These are phyloP conservation scores for Pyrenula massariospora DNA, from an alignment of 495 filamentous ascomycete species.

Conservation along the genomic window DNA sequence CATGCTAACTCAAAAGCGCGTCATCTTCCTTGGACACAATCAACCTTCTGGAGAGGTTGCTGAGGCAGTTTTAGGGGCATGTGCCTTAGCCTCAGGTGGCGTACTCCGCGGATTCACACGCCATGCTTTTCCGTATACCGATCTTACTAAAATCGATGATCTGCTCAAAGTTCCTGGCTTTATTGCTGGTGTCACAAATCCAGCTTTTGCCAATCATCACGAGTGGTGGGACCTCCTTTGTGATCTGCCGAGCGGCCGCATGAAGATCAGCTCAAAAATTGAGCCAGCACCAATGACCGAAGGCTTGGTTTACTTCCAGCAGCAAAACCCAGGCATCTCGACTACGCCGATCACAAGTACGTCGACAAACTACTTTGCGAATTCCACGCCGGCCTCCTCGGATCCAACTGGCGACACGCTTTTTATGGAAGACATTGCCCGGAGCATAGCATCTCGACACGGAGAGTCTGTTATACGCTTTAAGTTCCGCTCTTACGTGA, in stretches of 20 bases:
- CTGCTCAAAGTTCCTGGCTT: conserved; percentile 92
- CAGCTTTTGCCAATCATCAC: conserved; percentile 83
- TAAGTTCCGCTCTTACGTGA: conserved; percentile 83
- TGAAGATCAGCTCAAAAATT: conserved; percentile 82
- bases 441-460: conserved; percentile 71
- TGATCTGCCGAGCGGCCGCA: conserved; percentile 80
- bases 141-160: conserved; percentile 95
- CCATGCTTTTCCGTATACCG: conserved; percentile 98
- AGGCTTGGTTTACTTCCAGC: conserved; percentile 73
- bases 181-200: conserved; percentile 96
- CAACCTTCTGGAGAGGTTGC: conserved; percentile 89
- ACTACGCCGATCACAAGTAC: conserved; percentile 15
- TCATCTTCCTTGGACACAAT: conserved; percentile 93
- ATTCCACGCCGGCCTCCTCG: conserved; percentile 24
- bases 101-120: conserved; percentile 88
- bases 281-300: conserved; percentile 68
- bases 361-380: conserved; percentile 16
- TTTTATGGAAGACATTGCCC: conserved; percentile 79
- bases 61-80: conserved; percentile 88
- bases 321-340: conserved; percentile 52
- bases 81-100: conserved; percentile 87
- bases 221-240: conserved; percentile 99
- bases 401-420: conserved; percentile 81
- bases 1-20: conserved; percentile 87
- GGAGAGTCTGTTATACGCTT: conserved; percentile 83